These are phyloP conservation scores for Babesia divergens DNA, from an alignment of 169 alveolate species.

Conservation along the genomic window DNA sequence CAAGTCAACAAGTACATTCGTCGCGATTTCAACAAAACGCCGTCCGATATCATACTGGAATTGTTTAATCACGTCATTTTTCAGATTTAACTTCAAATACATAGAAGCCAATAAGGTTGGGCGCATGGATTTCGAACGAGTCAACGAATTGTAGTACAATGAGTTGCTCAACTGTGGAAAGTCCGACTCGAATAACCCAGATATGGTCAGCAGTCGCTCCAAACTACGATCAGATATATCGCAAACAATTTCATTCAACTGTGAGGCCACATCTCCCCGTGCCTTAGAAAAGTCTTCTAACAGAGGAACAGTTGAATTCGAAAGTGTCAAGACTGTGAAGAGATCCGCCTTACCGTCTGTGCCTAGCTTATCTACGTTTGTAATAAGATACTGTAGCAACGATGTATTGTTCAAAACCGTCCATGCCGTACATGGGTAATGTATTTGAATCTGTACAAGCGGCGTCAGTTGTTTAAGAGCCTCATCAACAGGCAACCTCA, in stretches of 20 bases:
- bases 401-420: background rate
- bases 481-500: background rate
- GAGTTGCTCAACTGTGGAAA: background rate
- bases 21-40: conserved; percentile 7
- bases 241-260: background rate
- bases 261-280: background rate
- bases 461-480: conserved; percentile 12
- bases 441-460: conserved; percentile 12
- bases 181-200: background rate
- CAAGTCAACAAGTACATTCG: conserved; percentile 30
- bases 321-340: conserved; percentile 22
- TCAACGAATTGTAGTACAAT: background rate
- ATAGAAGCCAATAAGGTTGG: conserved; percentile 10
- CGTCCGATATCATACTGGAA: background rate
- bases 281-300: background rate
- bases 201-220: conserved; percentile 3
- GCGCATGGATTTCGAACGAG: background rate
- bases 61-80: background rate
- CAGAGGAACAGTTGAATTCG: background rate
- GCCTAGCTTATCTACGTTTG: background rate
- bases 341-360: conserved; percentile 23
- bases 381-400: conserved; percentile 5
- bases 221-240: background rate
- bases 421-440: conserved; percentile 25
- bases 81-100: background rate